Base-by-base conservation (phyloP, 139 green algal species). In the Picochlorum sp. region DNA sequence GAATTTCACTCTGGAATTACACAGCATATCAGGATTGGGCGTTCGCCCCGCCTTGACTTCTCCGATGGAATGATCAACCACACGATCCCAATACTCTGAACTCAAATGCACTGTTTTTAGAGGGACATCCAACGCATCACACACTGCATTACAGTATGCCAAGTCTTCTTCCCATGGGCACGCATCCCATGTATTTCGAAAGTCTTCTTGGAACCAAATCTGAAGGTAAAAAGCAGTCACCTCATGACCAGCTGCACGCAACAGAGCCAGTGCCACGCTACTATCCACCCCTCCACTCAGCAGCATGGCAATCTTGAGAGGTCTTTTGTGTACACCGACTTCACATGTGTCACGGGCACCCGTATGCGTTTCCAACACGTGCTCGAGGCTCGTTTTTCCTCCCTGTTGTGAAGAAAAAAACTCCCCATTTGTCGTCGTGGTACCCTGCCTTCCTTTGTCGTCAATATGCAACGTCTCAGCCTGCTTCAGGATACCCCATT, bases 121-220 rank as follows among this genome's bases (percentile, higher is more conserved):
- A 10, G 78, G 68, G 18, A 98, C 88, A 3, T 75, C 45, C n/a
- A 72, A 21, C n/a, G 28, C 49, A 8, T 28, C 13, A 18, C 63
- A 56, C 60, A 95, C 90, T 71, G 85, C 69, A 5, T 79, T 69
- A 28, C 90, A 94, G 58, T 89, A 92, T 7, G 69, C n/a, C 56
- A 99, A 69, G 71, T 99, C 94, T 49, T 97, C 90, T 71, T 98
- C 90, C 94, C 94, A 99, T 8, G 94, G 94, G 63, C 94, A 99
- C 0, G 82, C 64, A 18, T 90, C 83, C 89, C 89, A 99, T 47
- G 82, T 91, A 81, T 99, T 99, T 1, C 86, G 66, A 61, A 97
- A 98, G 71, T 98, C 92, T 69, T 97, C 87, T 69, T 95, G 83
- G 66, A 95, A 95, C 86, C 89, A 94, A 47, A 97, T 96, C 72